A percentile compares a stretch with the other conserved stretches of the same genome.
Conservation (phyloP, 164 flowering plant genomes). For the Protea cynaroides region DNA sequence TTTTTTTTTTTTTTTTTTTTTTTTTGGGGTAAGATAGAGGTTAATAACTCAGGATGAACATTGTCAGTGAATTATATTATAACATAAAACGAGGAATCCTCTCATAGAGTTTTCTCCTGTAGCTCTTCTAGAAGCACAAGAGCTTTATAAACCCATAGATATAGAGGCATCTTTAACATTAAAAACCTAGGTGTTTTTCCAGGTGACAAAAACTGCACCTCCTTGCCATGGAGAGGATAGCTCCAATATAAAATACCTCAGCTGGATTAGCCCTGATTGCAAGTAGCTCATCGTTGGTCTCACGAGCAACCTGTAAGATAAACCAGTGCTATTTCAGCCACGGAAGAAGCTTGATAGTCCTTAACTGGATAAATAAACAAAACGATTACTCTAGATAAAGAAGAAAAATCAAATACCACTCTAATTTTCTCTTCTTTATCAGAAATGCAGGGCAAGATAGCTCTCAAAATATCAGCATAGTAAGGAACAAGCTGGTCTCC, state of each 20-base stretch:
- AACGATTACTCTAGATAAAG: background rate
- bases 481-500: constrained; percentile 95
- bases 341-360: background rate
- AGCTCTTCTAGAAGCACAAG: constrained; percentile 11
- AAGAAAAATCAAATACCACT: constrained; percentile 44
- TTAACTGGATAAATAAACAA: background rate
- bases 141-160: constrained; percentile 10
- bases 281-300: constrained; percentile 94
- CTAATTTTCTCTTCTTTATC: constrained; percentile 95
- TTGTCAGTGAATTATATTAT: constrained; percentile 2
- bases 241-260: constrained; percentile 87
- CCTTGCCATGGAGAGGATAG: constrained; percentile 84
- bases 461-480: constrained; percentile 89
- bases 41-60: background rate
- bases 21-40: too few relatives aligned
- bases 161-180: constrained; percentile 16
- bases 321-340: background rate
- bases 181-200: constrained; percentile 22
- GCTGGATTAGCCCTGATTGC: constrained; percentile 68
- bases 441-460: constrained; percentile 90
- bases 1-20: too few relatives aligned
- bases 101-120: background rate
- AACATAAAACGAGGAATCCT: background rate
- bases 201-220: constrained; percentile 51
- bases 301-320: constrained; percentile 78